Conservation (phyloP, 306 rosid genomes). For the Potentilla sterilis region DNA sequence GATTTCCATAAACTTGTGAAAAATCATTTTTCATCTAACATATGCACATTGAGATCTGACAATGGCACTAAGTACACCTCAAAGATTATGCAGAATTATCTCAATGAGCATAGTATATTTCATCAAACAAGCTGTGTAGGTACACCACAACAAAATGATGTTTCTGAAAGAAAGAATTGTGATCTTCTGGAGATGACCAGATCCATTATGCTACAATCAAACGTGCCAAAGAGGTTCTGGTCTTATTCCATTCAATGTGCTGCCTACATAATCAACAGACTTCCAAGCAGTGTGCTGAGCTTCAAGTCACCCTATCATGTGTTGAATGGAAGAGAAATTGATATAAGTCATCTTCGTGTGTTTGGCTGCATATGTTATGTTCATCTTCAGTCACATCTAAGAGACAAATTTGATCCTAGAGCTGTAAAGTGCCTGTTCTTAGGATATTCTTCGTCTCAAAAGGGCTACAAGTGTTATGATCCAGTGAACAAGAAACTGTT, state of each 20-base stretch:
- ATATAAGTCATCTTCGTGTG: no score
- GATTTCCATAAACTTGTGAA: not conserved
- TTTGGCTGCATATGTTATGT: no score
- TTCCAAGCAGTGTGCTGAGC: no score
- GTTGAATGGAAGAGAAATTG: no score
- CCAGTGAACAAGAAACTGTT: no score
- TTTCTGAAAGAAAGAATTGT: not conserved
- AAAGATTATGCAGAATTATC: not conserved
- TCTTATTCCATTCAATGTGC: no score
- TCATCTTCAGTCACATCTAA: no score
- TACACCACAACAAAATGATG: not conserved
- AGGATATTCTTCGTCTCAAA: not conserved
- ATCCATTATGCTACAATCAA: not conserved
- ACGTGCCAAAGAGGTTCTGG: not conserved
- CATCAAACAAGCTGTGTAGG: conserved; percentile 2
- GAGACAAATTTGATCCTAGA: no score
- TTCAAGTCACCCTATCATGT: no score
- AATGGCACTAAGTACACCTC: not conserved
- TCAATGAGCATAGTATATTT: not conserved
- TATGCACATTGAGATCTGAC: not conserved
- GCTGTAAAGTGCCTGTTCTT: not conserved
- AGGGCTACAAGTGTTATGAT: no score
- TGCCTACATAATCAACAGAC: no score
- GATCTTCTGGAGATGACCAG: not conserved
- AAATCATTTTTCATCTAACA: not conserved